Percentiles rank a stretch among this genome's conserved stretches.
Evolutionary conservation across 2,329 filamentous ascomycete species (phyloP).

Genomic region (Ophiocordyceps polyrhachis-furcata): DNA sequence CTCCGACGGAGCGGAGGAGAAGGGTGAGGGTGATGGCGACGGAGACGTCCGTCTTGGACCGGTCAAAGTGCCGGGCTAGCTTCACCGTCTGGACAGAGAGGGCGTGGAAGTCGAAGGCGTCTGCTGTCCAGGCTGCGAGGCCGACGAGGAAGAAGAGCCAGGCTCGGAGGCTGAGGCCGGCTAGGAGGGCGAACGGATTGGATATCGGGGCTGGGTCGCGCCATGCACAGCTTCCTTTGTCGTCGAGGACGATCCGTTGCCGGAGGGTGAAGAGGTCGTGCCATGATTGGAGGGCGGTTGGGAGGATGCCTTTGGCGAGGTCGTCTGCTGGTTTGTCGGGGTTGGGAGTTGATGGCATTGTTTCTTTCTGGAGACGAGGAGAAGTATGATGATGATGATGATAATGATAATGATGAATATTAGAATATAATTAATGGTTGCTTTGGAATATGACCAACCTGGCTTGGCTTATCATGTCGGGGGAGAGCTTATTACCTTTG

Average conservation of each 20-base stretch:
- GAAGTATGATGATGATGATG: too few relatives aligned
- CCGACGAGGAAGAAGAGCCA: conserved; percentile 66
- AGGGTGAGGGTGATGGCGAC: conserved; percentile 61
- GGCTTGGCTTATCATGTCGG: too few relatives aligned
- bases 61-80: conserved; percentile 32
- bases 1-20: conserved; percentile 56
- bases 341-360: neutral
- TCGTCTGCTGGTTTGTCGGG: conserved; percentile 40
- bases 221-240: conserved; percentile 48
- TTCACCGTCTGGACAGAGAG: conserved; percentile 62
- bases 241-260: conserved; percentile 45
- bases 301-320: conserved; percentile 42
- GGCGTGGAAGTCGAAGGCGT: conserved; percentile 72
- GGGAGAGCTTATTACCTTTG: too few relatives aligned
- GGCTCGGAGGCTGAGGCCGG: conserved; percentile 41
- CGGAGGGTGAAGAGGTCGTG: conserved; percentile 55
- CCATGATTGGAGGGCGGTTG: conserved; percentile 45
- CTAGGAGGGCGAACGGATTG: conserved; percentile 53
- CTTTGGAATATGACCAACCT: too few relatives aligned
- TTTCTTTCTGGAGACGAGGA: neutral
- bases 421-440: too few relatives aligned
- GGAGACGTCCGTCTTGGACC: conserved; percentile 45
- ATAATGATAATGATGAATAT: too few relatives aligned
- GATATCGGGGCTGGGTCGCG: conserved; percentile 43
- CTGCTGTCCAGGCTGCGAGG: conserved; percentile 58